Base-by-base conservation (phyloP, 2,329 filamentous ascomycete species). In the Ascochyta pisi region DNA sequence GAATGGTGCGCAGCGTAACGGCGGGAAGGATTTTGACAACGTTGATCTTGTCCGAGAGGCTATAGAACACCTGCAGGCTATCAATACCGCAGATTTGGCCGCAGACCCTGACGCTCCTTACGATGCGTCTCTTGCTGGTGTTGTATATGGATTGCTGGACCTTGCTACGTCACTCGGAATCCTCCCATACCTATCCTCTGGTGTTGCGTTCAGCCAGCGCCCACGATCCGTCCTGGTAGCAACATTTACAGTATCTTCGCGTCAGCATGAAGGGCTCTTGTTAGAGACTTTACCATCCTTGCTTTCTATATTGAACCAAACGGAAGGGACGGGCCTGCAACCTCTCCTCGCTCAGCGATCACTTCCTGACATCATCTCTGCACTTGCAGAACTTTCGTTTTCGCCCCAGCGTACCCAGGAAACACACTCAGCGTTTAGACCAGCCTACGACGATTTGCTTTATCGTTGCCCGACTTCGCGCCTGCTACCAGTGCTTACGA, bases 401-500 rank as follows among this genome's bases (percentile, higher is more conserved):
- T 70, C 69, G 4, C 73, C 73, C 12, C 34, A 46, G n/a, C 54
- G 56, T 24, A 54, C 41, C 16, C 50, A 51, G 22, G 41, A 61
- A 26, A 15, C 15, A 6, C 61, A 59, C 24, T 37, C 19, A 2
- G 59, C 33, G n/a, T 73, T 65, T 22, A 24, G 45, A 38, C 39
- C 60, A n/a, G 19, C 52, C 0, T 75, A 68, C 55, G 34, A 62
- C 22, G 57, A 53, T 1, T 40, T 65, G 3, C 47, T 73, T n/a
- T 15, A 24, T 10, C 47, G 73, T 6, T 77, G 73, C 6, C 79
- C 79, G 15, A 81, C 82, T 29, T 83, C 83, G 65, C 80, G 78
- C 26, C 79, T 91, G 8, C 76, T 91, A 22, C 84, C 83, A 8
- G 80, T 84, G 4, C 73, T 91, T 39, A 90, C 87, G 57, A 78